phyloP scores from a whole-genome alignment of 495 filamentous ascomycete species.

The Penicillium turbatum region DNA sequence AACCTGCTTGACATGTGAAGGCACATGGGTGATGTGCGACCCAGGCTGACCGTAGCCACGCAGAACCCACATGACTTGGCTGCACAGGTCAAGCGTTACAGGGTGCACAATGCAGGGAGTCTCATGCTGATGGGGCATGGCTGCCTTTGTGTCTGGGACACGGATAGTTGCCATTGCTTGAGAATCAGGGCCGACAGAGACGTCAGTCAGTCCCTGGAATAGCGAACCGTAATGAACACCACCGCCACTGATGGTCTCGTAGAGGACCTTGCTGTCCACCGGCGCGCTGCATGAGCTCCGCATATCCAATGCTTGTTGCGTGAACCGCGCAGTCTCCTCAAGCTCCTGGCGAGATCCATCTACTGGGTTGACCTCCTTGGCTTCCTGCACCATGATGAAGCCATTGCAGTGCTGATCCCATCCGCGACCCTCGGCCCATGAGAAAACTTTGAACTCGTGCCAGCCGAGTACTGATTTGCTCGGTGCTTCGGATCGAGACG shows the following conservation, averaged over 20 bases:
- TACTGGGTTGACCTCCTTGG: slow-evolving; percentile 29
- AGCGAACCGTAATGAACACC: slow-evolving; percentile 38
- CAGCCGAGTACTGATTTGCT: slow-evolving; percentile 31
- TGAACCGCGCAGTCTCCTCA: neutral
- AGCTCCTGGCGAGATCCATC: slow-evolving; percentile 15
- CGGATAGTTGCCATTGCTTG: slow-evolving; percentile 30
- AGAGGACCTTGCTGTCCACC: slow-evolving; percentile 14
- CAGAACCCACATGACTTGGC: slow-evolving; percentile 35
- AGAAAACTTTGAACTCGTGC: slow-evolving; percentile 43
- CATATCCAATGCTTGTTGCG: slow-evolving; percentile 3
- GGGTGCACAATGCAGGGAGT: slow-evolving; percentile 44
- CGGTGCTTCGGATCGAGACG: slow-evolving; percentile 18
- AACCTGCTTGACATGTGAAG: slow-evolving; percentile 20
- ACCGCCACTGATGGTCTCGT: slow-evolving; percentile 21
- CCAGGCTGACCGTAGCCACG: slow-evolving; percentile 20
- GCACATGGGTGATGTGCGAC: slow-evolving; percentile 14
- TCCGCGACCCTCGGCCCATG: slow-evolving; percentile 28
- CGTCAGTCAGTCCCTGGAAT: slow-evolving; percentile 29
- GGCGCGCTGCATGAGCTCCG: slow-evolving; percentile 7
- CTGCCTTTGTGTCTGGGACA: slow-evolving; percentile 40
- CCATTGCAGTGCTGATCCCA: slow-evolving; percentile 45
- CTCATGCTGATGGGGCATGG: slow-evolving; percentile 47
- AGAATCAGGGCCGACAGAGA: slow-evolving; percentile 12
- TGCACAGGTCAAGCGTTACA: slow-evolving; percentile 40
- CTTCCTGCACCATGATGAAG: slow-evolving; percentile 25